Conservation (phyloP, 169 alveolate species). For the Haemoproteus tartakovskyi region DNA sequence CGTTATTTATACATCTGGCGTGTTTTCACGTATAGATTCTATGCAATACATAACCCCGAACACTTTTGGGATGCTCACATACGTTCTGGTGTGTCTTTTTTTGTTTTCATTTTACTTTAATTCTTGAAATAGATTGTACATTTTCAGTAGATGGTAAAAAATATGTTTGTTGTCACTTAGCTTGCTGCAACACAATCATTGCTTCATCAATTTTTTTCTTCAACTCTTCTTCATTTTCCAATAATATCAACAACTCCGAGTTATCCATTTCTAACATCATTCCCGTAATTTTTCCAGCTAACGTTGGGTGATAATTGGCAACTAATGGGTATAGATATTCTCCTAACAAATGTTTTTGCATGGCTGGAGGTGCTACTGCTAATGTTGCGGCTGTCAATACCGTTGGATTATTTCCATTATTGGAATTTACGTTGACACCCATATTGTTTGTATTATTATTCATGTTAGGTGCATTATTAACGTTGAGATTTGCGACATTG, state of each 20-base stretch:
- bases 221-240: conserved; percentile 87
- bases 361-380: conserved; percentile 84
- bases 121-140: background rate
- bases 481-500: too few relatives aligned
- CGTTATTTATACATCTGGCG: too few relatives aligned
- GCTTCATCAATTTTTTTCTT: conserved; percentile 92
- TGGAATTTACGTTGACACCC: conserved; percentile 50
- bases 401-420: conserved; percentile 69
- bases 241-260: conserved; percentile 87
- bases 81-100: too few relatives aligned
- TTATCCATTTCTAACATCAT: conserved; percentile 97
- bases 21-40: too few relatives aligned
- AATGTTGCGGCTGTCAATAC: conserved; percentile 81
- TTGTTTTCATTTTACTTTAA: background rate
- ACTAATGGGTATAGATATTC: conserved; percentile 91
- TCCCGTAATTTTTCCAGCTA: conserved; percentile 93
- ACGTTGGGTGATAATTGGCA: conserved; percentile 89
- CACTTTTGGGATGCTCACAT: too few relatives aligned
- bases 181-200: conserved; percentile 85
- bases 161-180: conserved; percentile 19
- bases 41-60: too few relatives aligned
- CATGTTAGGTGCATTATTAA: too few relatives aligned
- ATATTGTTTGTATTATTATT: too few relatives aligned
- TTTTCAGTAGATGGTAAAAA: background rate
- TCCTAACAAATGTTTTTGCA: conserved; percentile 94